A percentile compares a stretch with the other conserved stretches of the same genome.
phyloP scores from a whole-genome alignment of 208 protist genomes.

The Polymyxa betae region DNA sequence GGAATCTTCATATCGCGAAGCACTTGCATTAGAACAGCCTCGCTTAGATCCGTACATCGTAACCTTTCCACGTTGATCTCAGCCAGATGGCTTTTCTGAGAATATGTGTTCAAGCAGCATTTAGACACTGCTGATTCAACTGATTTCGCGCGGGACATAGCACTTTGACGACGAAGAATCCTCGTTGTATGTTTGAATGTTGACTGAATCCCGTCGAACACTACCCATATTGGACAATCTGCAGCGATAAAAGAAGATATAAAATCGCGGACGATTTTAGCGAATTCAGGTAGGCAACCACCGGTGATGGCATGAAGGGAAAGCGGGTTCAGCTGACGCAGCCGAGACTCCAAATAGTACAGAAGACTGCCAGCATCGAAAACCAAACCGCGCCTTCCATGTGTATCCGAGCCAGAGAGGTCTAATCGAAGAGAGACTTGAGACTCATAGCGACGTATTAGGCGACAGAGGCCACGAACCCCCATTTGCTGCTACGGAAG shows the following conservation, averaged over 20 bases:
- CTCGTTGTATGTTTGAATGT: neutral
- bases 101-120: neutral
- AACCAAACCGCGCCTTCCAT: neutral
- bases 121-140: neutral
- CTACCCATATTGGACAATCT: neutral
- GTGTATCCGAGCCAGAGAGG: neutral
- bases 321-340: neutral
- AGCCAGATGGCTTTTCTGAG: neutral
- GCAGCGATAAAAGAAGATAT: neutral
- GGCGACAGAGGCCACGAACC: neutral
- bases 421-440: too few relatives aligned
- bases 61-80: neutral
- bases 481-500: too few relatives aligned
- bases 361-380: slow-evolving; percentile 14
- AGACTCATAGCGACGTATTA: too few relatives aligned
- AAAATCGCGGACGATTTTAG: neutral
- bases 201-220: neutral
- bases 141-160: neutral
- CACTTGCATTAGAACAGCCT: neutral
- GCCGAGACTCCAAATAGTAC: neutral
- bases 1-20: neutral
- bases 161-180: neutral
- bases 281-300: slow-evolving; percentile 1
- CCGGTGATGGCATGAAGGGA: slow-evolving; percentile 6
- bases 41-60: neutral